A percentile compares a stretch with the other conserved stretches of the same genome.
Evolutionary conservation across 306 rosid species (phyloP).

Genomic region (Quercus mongolica): DNA sequence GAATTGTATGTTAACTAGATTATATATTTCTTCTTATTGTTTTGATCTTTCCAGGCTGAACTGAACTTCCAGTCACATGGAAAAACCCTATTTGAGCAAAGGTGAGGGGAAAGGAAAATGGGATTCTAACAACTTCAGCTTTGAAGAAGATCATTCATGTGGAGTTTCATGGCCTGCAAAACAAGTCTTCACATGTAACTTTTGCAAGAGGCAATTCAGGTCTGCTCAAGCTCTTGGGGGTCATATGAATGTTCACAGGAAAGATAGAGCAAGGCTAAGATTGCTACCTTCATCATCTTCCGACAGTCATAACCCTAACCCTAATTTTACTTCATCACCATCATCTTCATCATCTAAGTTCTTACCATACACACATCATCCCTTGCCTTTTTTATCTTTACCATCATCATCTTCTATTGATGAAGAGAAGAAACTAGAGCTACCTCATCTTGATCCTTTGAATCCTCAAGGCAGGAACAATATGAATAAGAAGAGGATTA

Average conservation of each 20-base stretch:
- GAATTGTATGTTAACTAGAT: neutral
- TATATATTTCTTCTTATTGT: slow-evolving; percentile 4
- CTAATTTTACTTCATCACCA: slow-evolving; percentile 22
- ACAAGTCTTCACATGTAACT: slow-evolving; percentile 55
- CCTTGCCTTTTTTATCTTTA: slow-evolving; percentile 34
- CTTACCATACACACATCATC: slow-evolving; percentile 20
- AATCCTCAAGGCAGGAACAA: slow-evolving; percentile 27
- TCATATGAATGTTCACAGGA: slow-evolving; percentile 89
- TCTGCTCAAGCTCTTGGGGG: slow-evolving; percentile 93
- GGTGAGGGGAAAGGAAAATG: slow-evolving; percentile 31
- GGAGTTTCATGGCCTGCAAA: slow-evolving; percentile 56
- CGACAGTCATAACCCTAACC: slow-evolving; percentile 34
- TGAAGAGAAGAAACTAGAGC: slow-evolving; percentile 33
- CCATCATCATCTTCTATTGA: slow-evolving; percentile 27
- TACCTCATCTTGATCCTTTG: slow-evolving; percentile 23
- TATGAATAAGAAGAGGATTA: slow-evolving; percentile 4
- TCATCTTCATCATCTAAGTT: slow-evolving; percentile 20
- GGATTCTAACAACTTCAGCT: slow-evolving; percentile 23
- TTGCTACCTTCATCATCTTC: slow-evolving; percentile 36
- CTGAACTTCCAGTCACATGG: slow-evolving; percentile 36
- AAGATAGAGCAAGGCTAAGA: slow-evolving; percentile 78
- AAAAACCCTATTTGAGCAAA: slow-evolving; percentile 42
- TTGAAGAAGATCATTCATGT: slow-evolving; percentile 43
- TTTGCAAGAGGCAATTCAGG: slow-evolving; percentile 78
- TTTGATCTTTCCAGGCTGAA: slow-evolving; percentile 10